Evolutionary conservation across 345 rosid species (phyloP).

Genomic region (Salix caprea): DNA sequence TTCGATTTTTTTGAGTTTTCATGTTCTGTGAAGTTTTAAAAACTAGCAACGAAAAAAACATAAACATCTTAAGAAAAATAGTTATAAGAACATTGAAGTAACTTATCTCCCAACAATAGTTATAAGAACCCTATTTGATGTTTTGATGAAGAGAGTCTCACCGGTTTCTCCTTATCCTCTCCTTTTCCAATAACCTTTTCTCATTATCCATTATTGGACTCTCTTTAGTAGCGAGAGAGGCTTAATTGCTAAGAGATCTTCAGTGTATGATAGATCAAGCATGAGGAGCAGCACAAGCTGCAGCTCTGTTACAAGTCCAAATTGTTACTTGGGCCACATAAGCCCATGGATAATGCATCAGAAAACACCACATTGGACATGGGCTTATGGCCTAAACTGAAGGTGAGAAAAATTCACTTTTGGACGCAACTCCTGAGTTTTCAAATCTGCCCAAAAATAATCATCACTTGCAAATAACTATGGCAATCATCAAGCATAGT

Average conservation of each 20-base stretch:
- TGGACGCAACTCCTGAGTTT: neutral
- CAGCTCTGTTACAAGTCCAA: neutral
- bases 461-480: neutral
- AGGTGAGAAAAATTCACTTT: neutral
- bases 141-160: slow-evolving; percentile 1
- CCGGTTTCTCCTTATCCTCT: slow-evolving; percentile 29
- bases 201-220: too few species aligned
- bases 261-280: too few species aligned
- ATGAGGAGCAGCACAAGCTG: neutral
- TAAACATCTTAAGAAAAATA: too few species aligned
- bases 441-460: neutral
- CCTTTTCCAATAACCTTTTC: neutral
- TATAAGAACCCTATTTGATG: too few species aligned
- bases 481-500: neutral
- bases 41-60: slow-evolving; percentile 22
- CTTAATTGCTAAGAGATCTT: too few species aligned
- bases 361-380: neutral
- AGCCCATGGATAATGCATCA: neutral
- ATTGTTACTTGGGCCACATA: neutral
- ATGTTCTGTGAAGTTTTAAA: slow-evolving; percentile 26
- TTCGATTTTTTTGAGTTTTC: too few species aligned
- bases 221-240: neutral
- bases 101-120: too few species aligned
- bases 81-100: too few species aligned
- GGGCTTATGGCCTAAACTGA: neutral